Evolutionary conservation across 495 filamentous ascomycete genomes (phyloP), one percentile per base, ranked within the genome.

Genomic region (Eremomyces bilateralis): DNA sequence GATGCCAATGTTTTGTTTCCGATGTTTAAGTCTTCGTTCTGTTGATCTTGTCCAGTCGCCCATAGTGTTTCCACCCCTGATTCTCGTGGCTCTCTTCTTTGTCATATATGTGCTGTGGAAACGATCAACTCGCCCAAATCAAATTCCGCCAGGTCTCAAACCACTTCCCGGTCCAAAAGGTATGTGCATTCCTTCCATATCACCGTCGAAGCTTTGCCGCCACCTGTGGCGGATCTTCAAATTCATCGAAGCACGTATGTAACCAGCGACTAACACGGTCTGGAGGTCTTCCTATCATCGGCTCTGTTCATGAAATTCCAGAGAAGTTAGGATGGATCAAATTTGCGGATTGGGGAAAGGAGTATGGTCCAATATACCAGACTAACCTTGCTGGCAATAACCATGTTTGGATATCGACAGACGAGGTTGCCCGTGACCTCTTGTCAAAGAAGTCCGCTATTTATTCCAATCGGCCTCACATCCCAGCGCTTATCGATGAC

Each of bases 361-460:
- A 27, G 24, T 27, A 27, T 27, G 24, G 24, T 27, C 24, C 24
- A 13, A 27, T 27, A 27, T 27, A 27, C 24, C 6, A 13, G 6
- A 13, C 13, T 27, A 6, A 27, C 8, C 13, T 27, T 27, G 24
- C 8, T 8, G 13, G 67, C 10, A 56, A 53, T 29, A 58, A 58
- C 13, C 58, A 70, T 32, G 65, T 76, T 25, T 65, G 71, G 50
- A 64, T 77, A 20, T 67, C 65, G 0, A 62, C 60, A 4, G 66
- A 70, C 20, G 47, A 61, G 17, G 53, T 70, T 3, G 65, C 70
- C 12, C 52, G 62, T 15, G 69, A 76, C 15, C 51, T 79, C 0
- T 55, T 79, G 2, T 61, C 69, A n/a, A 62, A 64, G 33, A 6
- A 13, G 8, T 8, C 8, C 13, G 13, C 24, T 13, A 27, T 27